Conservation (phyloP, 257 asterid species). For the Nicotiana paniculata region DNA sequence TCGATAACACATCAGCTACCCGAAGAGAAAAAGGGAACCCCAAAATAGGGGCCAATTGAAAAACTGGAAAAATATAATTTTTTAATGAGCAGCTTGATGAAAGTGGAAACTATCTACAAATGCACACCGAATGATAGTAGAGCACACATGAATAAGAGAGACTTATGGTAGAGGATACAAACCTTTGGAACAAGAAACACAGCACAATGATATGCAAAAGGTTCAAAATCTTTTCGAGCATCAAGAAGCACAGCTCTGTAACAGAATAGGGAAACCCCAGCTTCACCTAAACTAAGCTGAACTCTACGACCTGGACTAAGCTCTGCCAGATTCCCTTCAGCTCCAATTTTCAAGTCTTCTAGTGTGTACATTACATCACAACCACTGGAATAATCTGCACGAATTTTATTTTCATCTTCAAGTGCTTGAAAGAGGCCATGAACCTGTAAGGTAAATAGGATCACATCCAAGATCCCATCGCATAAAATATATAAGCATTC, state of each 20-base stretch:
- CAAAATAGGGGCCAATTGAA: background rate
- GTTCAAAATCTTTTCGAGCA: constrained; percentile 53
- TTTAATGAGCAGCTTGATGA: background rate
- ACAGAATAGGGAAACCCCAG: constrained; percentile 54
- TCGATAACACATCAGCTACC: background rate
- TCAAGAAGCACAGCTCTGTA: constrained; percentile 76
- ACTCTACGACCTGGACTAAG: constrained; percentile 73
- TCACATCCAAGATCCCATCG: constrained; percentile 2
- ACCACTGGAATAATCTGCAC: constrained; percentile 42
- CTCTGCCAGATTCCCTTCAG: constrained; percentile 58
- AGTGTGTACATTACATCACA: constrained; percentile 58
- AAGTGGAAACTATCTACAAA: background rate
- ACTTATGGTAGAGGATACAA: constrained; percentile 18
- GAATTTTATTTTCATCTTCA: constrained; percentile 53
- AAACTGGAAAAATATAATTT: background rate
- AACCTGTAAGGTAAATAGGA: constrained; percentile 40
- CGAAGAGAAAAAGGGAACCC: background rate
- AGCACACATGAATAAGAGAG: background rate
- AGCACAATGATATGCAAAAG: constrained; percentile 58
- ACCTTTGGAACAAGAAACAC: constrained; percentile 88
- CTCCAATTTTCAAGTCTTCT: constrained; percentile 80
- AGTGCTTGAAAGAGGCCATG: constrained; percentile 51
- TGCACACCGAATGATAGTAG: too few relatives aligned
- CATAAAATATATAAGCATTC: background rate
- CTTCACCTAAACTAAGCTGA: constrained; percentile 67